These are phyloP conservation scores for Colletotrichum eleusines DNA, from an alignment of 2,329 filamentous ascomycete genomes.

Conservation along the genomic window DNA sequence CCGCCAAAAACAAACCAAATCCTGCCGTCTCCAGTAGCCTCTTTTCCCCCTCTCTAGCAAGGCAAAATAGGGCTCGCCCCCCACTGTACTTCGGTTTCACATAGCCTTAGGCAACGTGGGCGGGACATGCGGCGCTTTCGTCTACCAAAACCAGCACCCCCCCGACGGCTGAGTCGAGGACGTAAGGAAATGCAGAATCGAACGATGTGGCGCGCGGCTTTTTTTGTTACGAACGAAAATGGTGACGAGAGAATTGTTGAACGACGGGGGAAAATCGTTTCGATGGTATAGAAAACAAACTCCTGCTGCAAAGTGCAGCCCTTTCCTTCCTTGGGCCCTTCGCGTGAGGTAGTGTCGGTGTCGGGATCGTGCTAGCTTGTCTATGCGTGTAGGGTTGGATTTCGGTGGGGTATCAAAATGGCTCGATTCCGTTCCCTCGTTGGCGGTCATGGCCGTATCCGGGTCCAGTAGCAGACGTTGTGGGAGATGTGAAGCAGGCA, in stretches of 20 bases:
- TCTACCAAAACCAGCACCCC: constrained; percentile 26
- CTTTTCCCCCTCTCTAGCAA: constrained; percentile 19
- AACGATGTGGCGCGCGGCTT: constrained; percentile 26
- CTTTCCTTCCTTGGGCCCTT: constrained; percentile 27
- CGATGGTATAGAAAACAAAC: constrained; percentile 33
- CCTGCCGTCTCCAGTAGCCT: constrained; percentile 12
- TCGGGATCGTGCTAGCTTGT: constrained; percentile 40
- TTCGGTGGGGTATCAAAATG: constrained; percentile 43
- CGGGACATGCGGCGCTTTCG: constrained; percentile 20
- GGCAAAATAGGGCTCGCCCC: constrained; percentile 15
- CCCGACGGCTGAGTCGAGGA: constrained; percentile 29
- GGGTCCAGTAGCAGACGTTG: constrained; percentile 39
- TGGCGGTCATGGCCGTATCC: constrained; percentile 38
- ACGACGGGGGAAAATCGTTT: constrained; percentile 16
- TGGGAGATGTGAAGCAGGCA: constrained; percentile 42
- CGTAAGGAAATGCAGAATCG: constrained; percentile 34
- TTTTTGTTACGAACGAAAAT: constrained; percentile 9
- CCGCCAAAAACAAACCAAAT: constrained; percentile 31
- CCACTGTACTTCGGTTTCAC: constrained; percentile 19
- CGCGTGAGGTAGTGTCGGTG: constrained; percentile 28
- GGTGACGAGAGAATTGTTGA: constrained; percentile 28
- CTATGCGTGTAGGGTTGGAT: constrained; percentile 39
- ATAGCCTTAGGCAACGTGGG: constrained; percentile 6
- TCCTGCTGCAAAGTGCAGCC: constrained; percentile 34
- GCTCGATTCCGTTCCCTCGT: constrained; percentile 42